Conservation (phyloP, 2,329 filamentous ascomycete species). For the Blumeria graminis region DNA sequence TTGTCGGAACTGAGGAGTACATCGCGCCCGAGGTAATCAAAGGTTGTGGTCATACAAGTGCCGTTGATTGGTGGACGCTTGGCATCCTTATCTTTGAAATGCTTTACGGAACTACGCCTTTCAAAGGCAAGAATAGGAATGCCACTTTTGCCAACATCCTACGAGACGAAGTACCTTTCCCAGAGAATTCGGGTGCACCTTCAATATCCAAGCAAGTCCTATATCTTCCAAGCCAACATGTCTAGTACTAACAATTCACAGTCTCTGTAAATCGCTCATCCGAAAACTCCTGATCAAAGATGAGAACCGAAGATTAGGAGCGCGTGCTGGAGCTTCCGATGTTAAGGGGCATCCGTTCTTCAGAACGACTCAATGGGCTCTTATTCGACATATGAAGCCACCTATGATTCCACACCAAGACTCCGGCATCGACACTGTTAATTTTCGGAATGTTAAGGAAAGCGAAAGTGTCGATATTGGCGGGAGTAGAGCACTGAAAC, state of each 20-base stretch:
- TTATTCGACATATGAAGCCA: slow-evolving; percentile 92
- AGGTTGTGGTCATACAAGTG: slow-evolving; percentile 91
- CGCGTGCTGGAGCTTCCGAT: slow-evolving; percentile 83
- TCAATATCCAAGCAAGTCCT: slow-evolving; percentile 70
- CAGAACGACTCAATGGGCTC: slow-evolving; percentile 82
- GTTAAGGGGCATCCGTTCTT: slow-evolving; percentile 96
- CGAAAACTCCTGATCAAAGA: slow-evolving; percentile 96
- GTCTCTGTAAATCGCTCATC: slow-evolving; percentile 88
- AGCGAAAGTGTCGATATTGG: slow-evolving; percentile 80
- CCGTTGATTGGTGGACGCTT: slow-evolving; percentile 97
- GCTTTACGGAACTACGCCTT: slow-evolving; percentile 93
- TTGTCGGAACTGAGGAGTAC: slow-evolving; percentile 96
- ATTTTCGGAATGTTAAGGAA: slow-evolving; percentile 96
- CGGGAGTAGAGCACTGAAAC: slow-evolving; percentile 23
- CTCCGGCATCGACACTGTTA: slow-evolving; percentile 75
- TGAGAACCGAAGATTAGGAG: slow-evolving; percentile 77
- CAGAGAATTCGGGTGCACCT: slow-evolving; percentile 61
- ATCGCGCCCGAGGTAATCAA: slow-evolving; percentile 98
- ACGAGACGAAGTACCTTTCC: slow-evolving; percentile 85
- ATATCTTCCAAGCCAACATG: background rate
- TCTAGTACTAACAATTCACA: slow-evolving; percentile 20
- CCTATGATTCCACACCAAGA: slow-evolving; percentile 87
- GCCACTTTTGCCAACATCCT: slow-evolving; percentile 96
- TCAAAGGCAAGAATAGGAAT: slow-evolving; percentile 98
- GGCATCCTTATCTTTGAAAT: slow-evolving; percentile 97